Base-by-base conservation (phyloP, 1,139 yeast species). In the Kodamaea alishanica region DNA sequence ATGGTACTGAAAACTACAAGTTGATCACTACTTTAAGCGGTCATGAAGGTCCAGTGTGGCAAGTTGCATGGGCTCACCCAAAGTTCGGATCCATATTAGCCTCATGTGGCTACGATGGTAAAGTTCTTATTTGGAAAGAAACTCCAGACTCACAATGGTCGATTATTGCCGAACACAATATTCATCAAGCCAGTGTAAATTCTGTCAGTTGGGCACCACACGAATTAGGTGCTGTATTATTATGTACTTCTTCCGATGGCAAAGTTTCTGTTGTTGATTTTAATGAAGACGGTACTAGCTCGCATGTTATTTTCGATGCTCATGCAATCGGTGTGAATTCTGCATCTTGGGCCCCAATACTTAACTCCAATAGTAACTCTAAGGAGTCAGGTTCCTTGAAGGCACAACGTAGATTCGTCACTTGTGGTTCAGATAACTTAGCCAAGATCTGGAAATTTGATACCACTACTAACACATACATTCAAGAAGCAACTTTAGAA, bases 1-100 rank as follows among this genome's bases (percentile, higher is more conserved):
- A 88, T 40, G 75, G 74, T 23, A 89, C 92, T 35, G 95, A 88
- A 40, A 78, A 74, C 54, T 86, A 85, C 61, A 81, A 76, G 58
- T 70, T 89, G 39, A 73, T 83, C 26, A 96, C 89, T 50, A 89
- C 97, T 1, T 71, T 92, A 49, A 76, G 56, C 79, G 96, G 73
- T 25, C 99, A 92, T 61, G 96, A 89, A 48, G 98, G 98, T 20
- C 97, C 98, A 8, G 97, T 94, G 35, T 94, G 99, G 98, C 96
- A 92, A 65, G 95, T 90, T 26, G 80, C 90, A 38, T 92, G 98
- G 99, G 97, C 98, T 2, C 98, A 94, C 60, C 98, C 99, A 31
- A 92, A 92, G 62, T 92, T 92, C 57, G 98, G 98, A 28, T 84
- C 89, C 6, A 87, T 92, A 49, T 73, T 92, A 49, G 98, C 98